Evolutionary conservation across 2,329 filamentous ascomycete genomes (phyloP).

Genomic region (Kalmusia sp.): DNA sequence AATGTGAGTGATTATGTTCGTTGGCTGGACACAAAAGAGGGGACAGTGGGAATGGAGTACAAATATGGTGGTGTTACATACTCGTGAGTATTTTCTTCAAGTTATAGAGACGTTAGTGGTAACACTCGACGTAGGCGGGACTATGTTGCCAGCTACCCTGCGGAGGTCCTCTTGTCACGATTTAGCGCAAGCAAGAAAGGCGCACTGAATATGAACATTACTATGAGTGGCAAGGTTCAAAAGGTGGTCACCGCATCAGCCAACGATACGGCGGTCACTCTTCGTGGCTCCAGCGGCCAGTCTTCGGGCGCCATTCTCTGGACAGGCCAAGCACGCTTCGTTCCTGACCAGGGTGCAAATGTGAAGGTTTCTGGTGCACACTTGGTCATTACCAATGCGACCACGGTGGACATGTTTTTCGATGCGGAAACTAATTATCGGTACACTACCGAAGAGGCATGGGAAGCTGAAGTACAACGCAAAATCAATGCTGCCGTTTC

Average conservation of each 20-base stretch:
- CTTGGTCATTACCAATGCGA: conserved; percentile 9
- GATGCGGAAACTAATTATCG: conserved; percentile 19
- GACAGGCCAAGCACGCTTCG: background rate
- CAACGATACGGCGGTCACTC: background rate
- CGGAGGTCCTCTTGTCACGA: no score
- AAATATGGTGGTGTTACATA: conserved; percentile 15
- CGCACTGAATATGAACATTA: background rate
- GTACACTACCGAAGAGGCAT: conserved; percentile 8
- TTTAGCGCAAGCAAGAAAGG: no score
- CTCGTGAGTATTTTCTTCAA: conserved; percentile 12
- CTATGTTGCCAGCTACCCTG: conserved; percentile 16
- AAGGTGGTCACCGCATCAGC: background rate
- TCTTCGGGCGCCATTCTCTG: background rate
- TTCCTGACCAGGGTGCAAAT: background rate
- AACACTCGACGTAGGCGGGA: no score
- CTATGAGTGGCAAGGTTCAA: background rate
- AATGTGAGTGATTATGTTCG: conserved; percentile 9
- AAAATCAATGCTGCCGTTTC: conserved; percentile 22
- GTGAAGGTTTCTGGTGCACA: background rate
- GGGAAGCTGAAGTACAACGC: conserved; percentile 17
- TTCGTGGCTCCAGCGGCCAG: background rate
- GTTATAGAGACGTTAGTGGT: conserved; percentile 6
- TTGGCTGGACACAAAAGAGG: conserved; percentile 14
- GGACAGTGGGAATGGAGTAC: conserved; percentile 13
- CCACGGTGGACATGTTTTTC: conserved; percentile 21